Evolutionary conservation across 305 asterid genomes (phyloP).

Genomic region (Fraxinus ornus): DNA sequence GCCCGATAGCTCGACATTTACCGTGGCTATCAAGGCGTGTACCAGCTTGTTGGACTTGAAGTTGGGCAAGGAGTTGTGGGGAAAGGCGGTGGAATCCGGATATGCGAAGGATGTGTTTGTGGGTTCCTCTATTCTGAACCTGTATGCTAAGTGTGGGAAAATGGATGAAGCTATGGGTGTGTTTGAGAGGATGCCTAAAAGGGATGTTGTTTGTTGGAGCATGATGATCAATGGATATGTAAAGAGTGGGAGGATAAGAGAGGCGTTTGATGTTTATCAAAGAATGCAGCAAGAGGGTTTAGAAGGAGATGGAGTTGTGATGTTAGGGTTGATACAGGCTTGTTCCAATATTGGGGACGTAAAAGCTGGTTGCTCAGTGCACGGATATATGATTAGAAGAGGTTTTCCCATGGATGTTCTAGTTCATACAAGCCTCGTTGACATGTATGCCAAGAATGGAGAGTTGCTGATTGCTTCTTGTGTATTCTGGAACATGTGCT

Average conservation of each 20-base stretch:
- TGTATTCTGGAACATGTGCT: slow-evolving; percentile 45
- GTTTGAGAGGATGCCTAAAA: slow-evolving; percentile 50
- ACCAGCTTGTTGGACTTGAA: slow-evolving; percentile 49
- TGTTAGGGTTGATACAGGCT: slow-evolving; percentile 63
- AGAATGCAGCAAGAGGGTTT: slow-evolving; percentile 56
- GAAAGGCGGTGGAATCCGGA: slow-evolving; percentile 46
- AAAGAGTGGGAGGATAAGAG: slow-evolving; percentile 46
- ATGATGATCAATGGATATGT: slow-evolving; percentile 60
- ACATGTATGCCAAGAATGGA: slow-evolving; percentile 78
- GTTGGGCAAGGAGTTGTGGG: slow-evolving; percentile 52
- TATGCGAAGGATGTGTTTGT: slow-evolving; percentile 64
- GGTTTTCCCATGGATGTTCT: slow-evolving; percentile 42
- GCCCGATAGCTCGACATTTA: slow-evolving; percentile 89
- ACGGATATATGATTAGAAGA: slow-evolving; percentile 58
- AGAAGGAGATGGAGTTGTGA: slow-evolving; percentile 61
- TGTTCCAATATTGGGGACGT: slow-evolving; percentile 44
- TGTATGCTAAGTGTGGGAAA: slow-evolving; percentile 50
- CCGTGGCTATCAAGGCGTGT: slow-evolving; percentile 76
- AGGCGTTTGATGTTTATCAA: slow-evolving; percentile 46
- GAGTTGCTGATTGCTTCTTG: slow-evolving; percentile 45
- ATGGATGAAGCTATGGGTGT: slow-evolving; percentile 55
- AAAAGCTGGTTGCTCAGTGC: slow-evolving; percentile 60
- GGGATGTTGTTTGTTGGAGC: slow-evolving; percentile 72
- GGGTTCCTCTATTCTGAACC: slow-evolving; percentile 56
- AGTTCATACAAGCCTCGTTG: slow-evolving; percentile 61